Evolutionary conservation across 169 alveolate species (phyloP), one percentile per base, ranked within the genome.

Genomic region (Sarcocystis neurona): DNA sequence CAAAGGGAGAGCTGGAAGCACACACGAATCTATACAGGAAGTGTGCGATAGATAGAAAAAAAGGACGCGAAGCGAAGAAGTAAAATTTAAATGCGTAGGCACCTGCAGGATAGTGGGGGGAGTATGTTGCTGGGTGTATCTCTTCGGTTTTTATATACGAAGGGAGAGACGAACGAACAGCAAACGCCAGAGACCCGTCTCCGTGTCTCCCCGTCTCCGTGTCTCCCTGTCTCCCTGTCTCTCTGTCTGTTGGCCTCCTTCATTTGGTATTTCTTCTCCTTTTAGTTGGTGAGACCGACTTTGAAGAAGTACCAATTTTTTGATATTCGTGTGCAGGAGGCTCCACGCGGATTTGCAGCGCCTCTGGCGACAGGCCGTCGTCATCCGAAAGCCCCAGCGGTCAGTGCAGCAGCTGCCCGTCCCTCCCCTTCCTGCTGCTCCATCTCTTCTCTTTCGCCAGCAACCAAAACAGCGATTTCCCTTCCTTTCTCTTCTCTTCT

Each of bases 371-470:
- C 58, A 72, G 39, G 82, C 56, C 12, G 53, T n/a, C 82, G 34
- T 72, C 82, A 43, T 72, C 34, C 56, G 46, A 30, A 72, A 72
- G n/a, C n/a, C n/a, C n/a, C n/a, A n/a, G 41, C 23, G 82, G 82
- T 72, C 34, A 39, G 82, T 5, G 6, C 41, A 63, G 15, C 75
- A 6, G 30, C 12, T 63, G 6, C 39, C n/a, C 75, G 75, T 5
- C 75, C 12, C 27, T 5, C 75, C 12, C 27, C 44, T 12, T 43
- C 32, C 8, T 18, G 75, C n/a, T n/a, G 34, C 39, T 12, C 44
- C 75, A 34, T 27, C 72, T 58, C 39, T 3, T 18, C 5, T 23
- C 72, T 34, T 3, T 8, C 32, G 39, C 39, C 10, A 27, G 72
- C 34, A 8, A 23, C 72, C 27, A 34, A 27, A 18, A 6, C 6